Evolutionary conservation across 2,329 filamentous ascomycete genomes (phyloP).

Genomic region (Alternaria angustiovoidea): DNA sequence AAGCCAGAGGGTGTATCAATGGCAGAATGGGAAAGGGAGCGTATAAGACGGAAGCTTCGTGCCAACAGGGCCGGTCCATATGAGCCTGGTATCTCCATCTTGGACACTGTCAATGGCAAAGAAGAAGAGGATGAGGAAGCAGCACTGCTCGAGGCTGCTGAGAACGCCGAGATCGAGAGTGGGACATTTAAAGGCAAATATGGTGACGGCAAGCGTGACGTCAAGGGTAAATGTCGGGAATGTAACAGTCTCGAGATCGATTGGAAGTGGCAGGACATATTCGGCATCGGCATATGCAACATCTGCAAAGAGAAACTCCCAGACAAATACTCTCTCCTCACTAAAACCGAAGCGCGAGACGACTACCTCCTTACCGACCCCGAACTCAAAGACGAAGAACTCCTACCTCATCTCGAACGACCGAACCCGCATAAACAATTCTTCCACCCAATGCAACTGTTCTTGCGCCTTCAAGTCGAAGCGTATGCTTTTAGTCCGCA

Average conservation of each 20-base stretch:
- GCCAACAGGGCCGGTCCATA: conserved; percentile 81
- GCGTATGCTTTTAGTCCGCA: conserved; percentile 82
- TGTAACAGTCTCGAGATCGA: conserved; percentile 88
- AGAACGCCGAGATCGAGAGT: conserved; percentile 53
- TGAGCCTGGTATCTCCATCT: conserved; percentile 84
- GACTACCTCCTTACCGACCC: conserved; percentile 96
- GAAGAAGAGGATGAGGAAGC: conserved; percentile 43
- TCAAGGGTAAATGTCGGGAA: conserved; percentile 79
- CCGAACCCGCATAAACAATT: conserved; percentile 96
- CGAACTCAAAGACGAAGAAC: conserved; percentile 85
- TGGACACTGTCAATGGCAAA: conserved; percentile 60
- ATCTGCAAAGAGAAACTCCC: conserved; percentile 87
- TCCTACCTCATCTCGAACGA: conserved; percentile 85
- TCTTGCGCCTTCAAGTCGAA: conserved; percentile 91
- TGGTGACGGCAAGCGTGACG: conserved; percentile 44
- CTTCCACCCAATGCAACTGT: conserved; percentile 99
- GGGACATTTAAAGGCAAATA: conserved; percentile 45
- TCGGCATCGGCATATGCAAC: conserved; percentile 77
- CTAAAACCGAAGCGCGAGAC: conserved; percentile 94
- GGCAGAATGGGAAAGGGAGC: conserved; percentile 88
- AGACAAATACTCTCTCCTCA: conserved; percentile 93
- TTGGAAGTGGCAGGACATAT: conserved; percentile 91
- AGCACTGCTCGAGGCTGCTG: conserved; percentile 41
- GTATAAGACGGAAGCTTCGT: conserved; percentile 75
- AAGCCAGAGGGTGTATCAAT: conserved; percentile 89